Conservation (phyloP, 192 early-diverging fungal species). For the Coemansia sp. region DNA sequence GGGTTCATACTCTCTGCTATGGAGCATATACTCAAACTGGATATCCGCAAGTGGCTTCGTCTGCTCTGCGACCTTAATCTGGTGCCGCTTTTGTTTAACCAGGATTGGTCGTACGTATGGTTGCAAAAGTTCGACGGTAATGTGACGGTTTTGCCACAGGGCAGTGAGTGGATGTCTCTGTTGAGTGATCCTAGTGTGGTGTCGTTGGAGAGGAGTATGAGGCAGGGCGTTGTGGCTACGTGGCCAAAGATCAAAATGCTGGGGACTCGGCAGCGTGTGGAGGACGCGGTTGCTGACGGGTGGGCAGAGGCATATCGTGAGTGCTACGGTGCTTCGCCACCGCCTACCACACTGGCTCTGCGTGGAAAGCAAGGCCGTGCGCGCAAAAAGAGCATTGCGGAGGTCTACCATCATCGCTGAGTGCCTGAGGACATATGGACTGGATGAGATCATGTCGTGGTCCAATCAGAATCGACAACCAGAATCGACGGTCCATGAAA, state of each 20-base stretch:
- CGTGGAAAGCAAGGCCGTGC: neutral
- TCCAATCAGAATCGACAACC: constrained; percentile 20
- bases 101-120: constrained; percentile 84
- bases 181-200: constrained; percentile 67
- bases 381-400: neutral
- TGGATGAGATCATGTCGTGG: constrained; percentile 2
- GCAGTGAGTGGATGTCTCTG: constrained; percentile 68
- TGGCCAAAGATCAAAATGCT: constrained; percentile 85
- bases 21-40: constrained; percentile 82
- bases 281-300: constrained; percentile 62
- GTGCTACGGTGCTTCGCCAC: neutral
- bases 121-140: constrained; percentile 92
- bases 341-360: neutral
- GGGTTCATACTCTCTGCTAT: constrained; percentile 82
- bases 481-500: neutral
- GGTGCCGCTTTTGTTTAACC: constrained; percentile 73
- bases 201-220: constrained; percentile 63
- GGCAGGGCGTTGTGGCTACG: constrained; percentile 63
- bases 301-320: constrained; percentile 10
- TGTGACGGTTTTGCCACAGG: constrained; percentile 78
- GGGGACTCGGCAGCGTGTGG: constrained; percentile 72
- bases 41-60: constrained; percentile 85
- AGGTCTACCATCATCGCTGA: neutral
- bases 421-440: constrained; percentile 22
- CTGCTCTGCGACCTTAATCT: constrained; percentile 80